A percentile compares a stretch with the other conserved stretches of the same genome.
Conservation (phyloP, 192 early-diverging fungal genomes). For the Coemansia erecta region DNA sequence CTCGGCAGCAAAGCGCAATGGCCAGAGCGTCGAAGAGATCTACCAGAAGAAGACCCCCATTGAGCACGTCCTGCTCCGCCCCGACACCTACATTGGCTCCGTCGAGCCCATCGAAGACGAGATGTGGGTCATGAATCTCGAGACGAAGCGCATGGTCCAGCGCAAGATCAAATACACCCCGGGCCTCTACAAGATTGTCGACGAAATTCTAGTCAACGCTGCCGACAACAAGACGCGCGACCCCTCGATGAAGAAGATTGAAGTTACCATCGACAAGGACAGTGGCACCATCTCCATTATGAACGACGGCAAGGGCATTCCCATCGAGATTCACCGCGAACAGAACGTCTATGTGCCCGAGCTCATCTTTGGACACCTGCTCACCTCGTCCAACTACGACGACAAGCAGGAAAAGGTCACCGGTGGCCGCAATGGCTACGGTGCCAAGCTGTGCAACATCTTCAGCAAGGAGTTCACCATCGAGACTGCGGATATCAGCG, state of each 20-base stretch:
- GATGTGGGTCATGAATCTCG: constrained; percentile 85
- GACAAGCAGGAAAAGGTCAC: constrained; percentile 93
- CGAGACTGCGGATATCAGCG: constrained; percentile 79
- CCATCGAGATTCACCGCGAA: constrained; percentile 87
- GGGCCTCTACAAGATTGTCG: constrained; percentile 97
- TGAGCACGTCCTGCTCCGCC: constrained; percentile 92
- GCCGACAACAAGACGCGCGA: constrained; percentile 95
- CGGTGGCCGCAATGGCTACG: constrained; percentile 93
- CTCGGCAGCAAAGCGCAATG: constrained; percentile 14
- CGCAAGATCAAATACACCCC: constrained; percentile 75
- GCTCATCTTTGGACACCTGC: constrained; percentile 93
- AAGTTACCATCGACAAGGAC: constrained; percentile 82
- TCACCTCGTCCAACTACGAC: constrained; percentile 97
- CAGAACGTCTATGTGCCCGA: constrained; percentile 93
- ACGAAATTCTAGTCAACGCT: constrained; percentile 97
- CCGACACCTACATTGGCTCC: constrained; percentile 96
- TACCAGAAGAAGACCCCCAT: constrained; percentile 95
- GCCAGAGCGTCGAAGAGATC: constrained; percentile 72
- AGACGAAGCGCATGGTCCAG: constrained; percentile 59
- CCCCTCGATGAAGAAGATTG: constrained; percentile 78
- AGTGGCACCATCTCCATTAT: constrained; percentile 79
- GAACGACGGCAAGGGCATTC: constrained; percentile 96
- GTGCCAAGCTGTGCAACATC: constrained; percentile 96
- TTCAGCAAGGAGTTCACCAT: constrained; percentile 93
- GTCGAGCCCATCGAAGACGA: constrained; percentile 73